These are phyloP conservation scores for Trametes versicolor DNA, from an alignment of 1,284 basidiomycete genomes.

Conservation along the genomic window DNA sequence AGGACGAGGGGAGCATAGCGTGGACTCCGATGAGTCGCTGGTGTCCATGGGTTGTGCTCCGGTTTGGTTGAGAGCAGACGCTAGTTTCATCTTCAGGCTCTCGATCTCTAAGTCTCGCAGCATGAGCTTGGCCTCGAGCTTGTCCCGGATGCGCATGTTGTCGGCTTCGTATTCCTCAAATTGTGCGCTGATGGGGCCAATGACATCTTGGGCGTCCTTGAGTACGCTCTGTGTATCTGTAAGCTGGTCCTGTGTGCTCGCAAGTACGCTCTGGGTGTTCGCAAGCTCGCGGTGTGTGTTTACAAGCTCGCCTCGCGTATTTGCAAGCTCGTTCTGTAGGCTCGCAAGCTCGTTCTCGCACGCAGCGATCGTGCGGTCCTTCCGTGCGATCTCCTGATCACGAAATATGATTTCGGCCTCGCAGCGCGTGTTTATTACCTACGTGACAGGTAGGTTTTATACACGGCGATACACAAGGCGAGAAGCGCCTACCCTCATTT, in stretches of 20 bases:
- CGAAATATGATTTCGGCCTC: background rate
- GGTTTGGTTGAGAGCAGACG: background rate
- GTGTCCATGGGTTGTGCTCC: background rate
- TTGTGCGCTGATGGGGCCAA: background rate
- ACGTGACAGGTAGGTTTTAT: too few species aligned
- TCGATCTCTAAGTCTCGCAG: background rate
- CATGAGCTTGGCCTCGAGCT: background rate
- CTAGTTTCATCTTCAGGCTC: background rate
- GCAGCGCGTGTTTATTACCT: background rate
- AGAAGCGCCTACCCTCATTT: too few species aligned
- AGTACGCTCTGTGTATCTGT: background rate
- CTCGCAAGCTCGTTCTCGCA: background rate
- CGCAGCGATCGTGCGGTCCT: background rate
- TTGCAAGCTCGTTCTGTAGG: background rate
- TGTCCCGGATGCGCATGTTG: background rate
- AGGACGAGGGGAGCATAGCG: background rate
- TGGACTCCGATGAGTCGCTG: background rate
- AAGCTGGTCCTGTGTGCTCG: background rate
- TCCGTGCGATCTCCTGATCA: background rate
- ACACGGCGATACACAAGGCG: too few species aligned
- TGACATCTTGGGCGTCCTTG: too few species aligned
- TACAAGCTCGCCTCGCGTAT: background rate
- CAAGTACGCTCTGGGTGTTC: background rate
- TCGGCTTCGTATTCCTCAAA: background rate
- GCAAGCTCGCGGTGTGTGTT: background rate